phyloP scores from a whole-genome alignment of 345 rosid species.

The Gossypium sturtianum region DNA sequence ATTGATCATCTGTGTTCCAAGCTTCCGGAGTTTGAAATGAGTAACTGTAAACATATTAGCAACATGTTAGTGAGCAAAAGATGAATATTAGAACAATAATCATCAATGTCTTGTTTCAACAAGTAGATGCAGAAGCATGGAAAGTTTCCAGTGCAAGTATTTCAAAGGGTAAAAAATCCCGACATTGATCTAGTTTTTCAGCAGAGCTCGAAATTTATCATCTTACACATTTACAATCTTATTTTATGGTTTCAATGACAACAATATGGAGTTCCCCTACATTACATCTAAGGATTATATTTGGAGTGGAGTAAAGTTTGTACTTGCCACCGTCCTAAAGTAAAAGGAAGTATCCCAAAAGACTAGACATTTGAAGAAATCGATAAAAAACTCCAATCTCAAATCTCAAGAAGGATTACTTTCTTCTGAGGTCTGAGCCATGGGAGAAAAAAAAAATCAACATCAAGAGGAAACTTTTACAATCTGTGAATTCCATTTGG shows the following conservation, averaged over 20 bases:
- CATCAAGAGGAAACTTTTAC: not conserved
- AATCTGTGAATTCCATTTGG: not conserved
- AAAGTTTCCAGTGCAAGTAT: not conserved
- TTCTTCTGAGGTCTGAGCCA: not conserved
- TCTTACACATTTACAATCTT: not conserved
- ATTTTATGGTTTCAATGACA: not conserved
- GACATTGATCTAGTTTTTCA: not conserved
- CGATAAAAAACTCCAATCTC: not conserved
- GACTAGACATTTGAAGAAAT: not conserved
- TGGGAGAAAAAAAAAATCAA: too few species aligned
- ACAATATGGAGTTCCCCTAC: not conserved
- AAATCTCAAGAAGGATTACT: not conserved
- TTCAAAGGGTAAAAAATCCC: not conserved
- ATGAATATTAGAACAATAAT: not conserved
- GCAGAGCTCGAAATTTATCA: not conserved
- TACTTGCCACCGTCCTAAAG: not conserved
- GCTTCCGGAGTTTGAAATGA: slow-evolving; percentile 92
- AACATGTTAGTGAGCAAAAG: not conserved
- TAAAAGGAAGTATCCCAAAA: not conserved
- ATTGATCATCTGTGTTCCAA: slow-evolving; percentile 64
- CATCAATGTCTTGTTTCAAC: not conserved
- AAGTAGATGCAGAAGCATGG: not conserved
- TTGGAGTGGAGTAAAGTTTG: not conserved
- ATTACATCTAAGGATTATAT: not conserved
- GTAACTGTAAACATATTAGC: slow-evolving; percentile 37